phyloP scores from a whole-genome alignment of 371 early-diverging fungal species.

The Actinomortierella wolfii region DNA sequence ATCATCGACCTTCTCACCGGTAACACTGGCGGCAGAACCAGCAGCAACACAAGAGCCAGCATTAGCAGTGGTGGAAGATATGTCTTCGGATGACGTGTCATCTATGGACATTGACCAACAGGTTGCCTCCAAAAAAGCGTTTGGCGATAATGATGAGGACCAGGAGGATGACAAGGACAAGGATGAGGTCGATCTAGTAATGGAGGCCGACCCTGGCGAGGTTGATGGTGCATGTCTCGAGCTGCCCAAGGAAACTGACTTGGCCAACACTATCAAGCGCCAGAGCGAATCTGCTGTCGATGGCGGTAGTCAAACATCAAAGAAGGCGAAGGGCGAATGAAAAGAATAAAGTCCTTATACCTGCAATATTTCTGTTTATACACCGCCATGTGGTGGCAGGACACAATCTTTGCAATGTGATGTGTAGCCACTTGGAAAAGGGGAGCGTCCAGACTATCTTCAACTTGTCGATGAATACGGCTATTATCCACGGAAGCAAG shows the following conservation, averaged over 20 bases:
- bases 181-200: constrained; percentile 42
- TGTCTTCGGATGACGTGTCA: constrained; percentile 5
- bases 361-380: too few species aligned
- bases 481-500: too few species aligned
- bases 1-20: too few species aligned
- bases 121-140: constrained; percentile 21
- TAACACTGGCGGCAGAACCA: too few species aligned
- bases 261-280: too few species aligned
- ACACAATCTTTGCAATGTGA: background rate
- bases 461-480: too few species aligned
- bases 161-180: constrained; percentile 18
- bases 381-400: background rate
- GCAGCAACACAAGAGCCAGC: too few species aligned
- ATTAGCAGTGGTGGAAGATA: constrained; percentile 8
- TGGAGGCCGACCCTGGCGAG: constrained; percentile 46
- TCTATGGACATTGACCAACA: too few species aligned
- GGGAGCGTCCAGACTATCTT: background rate
- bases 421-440: background rate
- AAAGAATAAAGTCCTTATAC: too few species aligned
- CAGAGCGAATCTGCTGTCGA: too few species aligned
- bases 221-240: constrained; percentile 42
- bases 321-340: too few species aligned
- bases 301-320: too few species aligned
- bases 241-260: constrained; percentile 21
- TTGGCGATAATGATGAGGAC: constrained; percentile 22